Percentiles rank a stretch among this genome's conserved stretches.
Conservation (phyloP, 192 early-diverging fungal genomes). For the Obelidium mucronatum region DNA sequence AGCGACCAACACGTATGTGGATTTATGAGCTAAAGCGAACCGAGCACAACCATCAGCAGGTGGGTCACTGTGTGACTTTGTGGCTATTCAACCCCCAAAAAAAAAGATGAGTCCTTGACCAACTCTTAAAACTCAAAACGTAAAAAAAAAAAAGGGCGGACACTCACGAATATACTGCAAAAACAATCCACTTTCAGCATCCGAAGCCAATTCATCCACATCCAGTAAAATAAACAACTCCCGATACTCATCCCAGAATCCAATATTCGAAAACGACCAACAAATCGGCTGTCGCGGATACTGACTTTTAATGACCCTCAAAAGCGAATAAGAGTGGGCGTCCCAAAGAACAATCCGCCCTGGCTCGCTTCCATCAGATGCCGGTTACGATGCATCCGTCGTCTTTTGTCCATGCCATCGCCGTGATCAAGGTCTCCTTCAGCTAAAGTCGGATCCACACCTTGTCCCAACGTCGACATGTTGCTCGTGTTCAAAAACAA, state of each 20-base stretch:
- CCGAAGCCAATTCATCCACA: slow-evolving; percentile 38
- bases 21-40: slow-evolving; percentile 37
- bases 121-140: neutral
- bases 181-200: slow-evolving; percentile 39
- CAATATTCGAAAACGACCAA: slow-evolving; percentile 28
- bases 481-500: slow-evolving; percentile 17
- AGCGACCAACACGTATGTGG: slow-evolving; percentile 32
- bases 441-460: slow-evolving; percentile 26
- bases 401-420: slow-evolving; percentile 42
- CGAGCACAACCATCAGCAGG: slow-evolving; percentile 36
- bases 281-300: slow-evolving; percentile 41
- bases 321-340: slow-evolving; percentile 26
- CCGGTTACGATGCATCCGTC: slow-evolving; percentile 43
- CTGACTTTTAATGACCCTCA: slow-evolving; percentile 38
- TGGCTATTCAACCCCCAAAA: slow-evolving; percentile 9
- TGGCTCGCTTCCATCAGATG: slow-evolving; percentile 36
- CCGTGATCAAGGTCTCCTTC: slow-evolving; percentile 40
- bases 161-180: no score
- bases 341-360: slow-evolving; percentile 43
- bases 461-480: slow-evolving; percentile 5
- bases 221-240: slow-evolving; percentile 38
- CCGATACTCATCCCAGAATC: slow-evolving; percentile 44
- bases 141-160: no score
- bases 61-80: slow-evolving; percentile 31
- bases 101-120: neutral